Evolutionary conservation across 768 basidiomycete genomes (phyloP), one percentile per base, ranked within the genome.

Genomic region (Coprinellus micaceus): DNA sequence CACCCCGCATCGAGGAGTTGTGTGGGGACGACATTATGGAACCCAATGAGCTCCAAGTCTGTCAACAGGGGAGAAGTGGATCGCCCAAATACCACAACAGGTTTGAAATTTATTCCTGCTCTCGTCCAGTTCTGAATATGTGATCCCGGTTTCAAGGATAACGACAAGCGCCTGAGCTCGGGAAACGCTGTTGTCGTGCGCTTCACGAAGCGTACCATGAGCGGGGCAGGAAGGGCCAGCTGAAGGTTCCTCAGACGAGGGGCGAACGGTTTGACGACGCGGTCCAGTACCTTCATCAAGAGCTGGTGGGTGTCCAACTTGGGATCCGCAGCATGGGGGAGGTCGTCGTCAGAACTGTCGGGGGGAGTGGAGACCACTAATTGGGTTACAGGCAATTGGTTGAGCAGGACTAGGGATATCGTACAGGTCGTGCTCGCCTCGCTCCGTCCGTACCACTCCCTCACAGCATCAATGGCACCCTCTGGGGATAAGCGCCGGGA

Each of bases 401-500:
- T 13, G 13, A 51, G 17, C 52, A 49, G 30, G 43, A 54, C 21
- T 39, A 40, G 29, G 30, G 53, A 25, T n/a, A 19, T 24, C n/a
- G n/a, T 28, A 36, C 36, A 30, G 19, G 46, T 30, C 26, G 37
- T 53, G 13, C 39, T 39, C 11, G 47, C 21, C 19, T 52, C 58
- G 19, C 47, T 40, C 28, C 58, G 45, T 19, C 39, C 36, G 29
- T 50, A 58, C 46, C 46, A 58, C 37, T 50, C 47, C 30, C 33
- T 30, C 10, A 44, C 53, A 11, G 50, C 37, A 24, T 50, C 25
- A 12, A 54, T 40, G 4, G 53, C 49, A 12, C n/a, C 26, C 15
- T 41, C 43, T 19, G 58, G 58, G 36, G 53, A 45, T 5, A 54
- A n/a, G 13, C 13, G 47, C 7, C 7, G 13, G 33, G 33, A 6